phyloP scores from a whole-genome alignment of 2,329 filamentous ascomycete species.

The Apiospora koreana region DNA sequence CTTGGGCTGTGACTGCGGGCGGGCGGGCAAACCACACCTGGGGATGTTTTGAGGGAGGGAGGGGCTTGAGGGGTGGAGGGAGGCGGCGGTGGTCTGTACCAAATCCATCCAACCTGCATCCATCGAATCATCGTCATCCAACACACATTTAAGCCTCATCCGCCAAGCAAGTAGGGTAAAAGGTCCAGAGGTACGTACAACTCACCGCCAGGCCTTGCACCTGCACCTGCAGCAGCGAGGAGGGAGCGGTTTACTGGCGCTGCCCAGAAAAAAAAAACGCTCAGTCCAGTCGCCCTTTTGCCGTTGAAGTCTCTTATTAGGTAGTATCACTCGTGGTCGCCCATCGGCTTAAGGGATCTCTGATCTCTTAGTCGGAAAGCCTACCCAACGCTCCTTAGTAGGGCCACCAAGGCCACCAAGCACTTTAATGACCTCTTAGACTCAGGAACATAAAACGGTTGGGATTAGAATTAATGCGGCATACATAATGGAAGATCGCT shows the following conservation, averaged over 20 bases:
- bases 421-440: not conserved
- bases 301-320: not conserved
- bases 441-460: not conserved
- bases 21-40: constrained; percentile 1
- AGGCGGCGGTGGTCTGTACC: not conserved
- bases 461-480: too few relatives aligned
- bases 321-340: not conserved
- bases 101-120: not conserved
- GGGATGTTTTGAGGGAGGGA: not conserved
- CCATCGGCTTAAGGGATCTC: not conserved
- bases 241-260: not conserved
- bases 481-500: too few relatives aligned
- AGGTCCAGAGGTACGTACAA: not conserved
- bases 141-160: constrained; percentile 11
- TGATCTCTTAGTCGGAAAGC: not conserved
- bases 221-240: too few relatives aligned
- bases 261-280: not conserved
- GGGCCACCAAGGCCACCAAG: not conserved
- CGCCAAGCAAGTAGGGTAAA: not conserved
- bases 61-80: not conserved
- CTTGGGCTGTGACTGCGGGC: constrained; percentile 1
- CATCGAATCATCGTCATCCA: constrained; percentile 8
- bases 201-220: constrained; percentile 6
- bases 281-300: not conserved
- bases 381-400: not conserved